Conservation (phyloP, 2,329 filamentous ascomycete genomes). For the Nemania sp. region DNA sequence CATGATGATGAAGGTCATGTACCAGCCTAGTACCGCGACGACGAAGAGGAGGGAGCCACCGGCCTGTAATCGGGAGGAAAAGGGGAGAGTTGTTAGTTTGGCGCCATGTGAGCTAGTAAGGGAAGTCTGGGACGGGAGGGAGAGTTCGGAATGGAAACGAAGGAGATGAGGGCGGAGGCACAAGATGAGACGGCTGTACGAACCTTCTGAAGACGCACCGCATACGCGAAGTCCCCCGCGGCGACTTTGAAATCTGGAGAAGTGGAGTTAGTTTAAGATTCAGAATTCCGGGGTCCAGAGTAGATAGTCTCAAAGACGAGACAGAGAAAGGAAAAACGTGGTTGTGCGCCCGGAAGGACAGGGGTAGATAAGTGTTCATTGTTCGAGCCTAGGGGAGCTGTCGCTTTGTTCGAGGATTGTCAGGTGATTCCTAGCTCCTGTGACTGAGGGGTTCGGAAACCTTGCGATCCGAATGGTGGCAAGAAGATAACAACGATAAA, state of each 20-base stretch:
- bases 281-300: too few species aligned
- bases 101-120: too few species aligned
- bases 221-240: conserved; percentile 19
- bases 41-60: conserved; percentile 49
- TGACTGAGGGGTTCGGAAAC: too few species aligned
- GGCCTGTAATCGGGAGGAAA: conserved; percentile 33
- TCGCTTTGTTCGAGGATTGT: too few species aligned
- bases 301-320: not conserved
- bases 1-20: conserved; percentile 58
- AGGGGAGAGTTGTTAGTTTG: too few species aligned
- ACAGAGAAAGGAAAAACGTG: too few species aligned
- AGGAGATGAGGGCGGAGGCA: not conserved
- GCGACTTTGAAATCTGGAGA: conserved; percentile 24
- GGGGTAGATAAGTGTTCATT: too few species aligned
- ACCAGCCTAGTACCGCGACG: conserved; percentile 53
- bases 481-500: too few species aligned
- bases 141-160: not conserved
- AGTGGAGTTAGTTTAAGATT: conserved; percentile 7
- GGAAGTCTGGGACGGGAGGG: not conserved
- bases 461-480: too few species aligned
- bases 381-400: too few species aligned
- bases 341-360: too few species aligned
- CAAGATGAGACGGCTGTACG: not conserved
- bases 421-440: too few species aligned
- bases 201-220: conserved; percentile 48